Percentiles rank a stretch among this genome's conserved stretches.
phyloP scores from a whole-genome alignment of 1,284 basidiomycete species.

The Apiotrichum laibachii region DNA sequence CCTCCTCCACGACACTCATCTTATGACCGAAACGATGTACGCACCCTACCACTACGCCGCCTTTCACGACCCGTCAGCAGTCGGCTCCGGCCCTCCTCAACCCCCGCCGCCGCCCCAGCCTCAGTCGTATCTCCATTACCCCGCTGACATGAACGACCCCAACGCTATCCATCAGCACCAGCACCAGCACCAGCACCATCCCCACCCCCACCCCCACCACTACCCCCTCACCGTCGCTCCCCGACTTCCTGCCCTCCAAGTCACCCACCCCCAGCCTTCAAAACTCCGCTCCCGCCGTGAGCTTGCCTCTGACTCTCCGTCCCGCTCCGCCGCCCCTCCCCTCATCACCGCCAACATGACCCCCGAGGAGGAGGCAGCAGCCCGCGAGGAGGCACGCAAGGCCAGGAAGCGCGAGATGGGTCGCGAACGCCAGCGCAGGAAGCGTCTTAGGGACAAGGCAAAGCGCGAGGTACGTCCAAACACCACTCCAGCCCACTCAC shows the following conservation, averaged over 20 bases:
- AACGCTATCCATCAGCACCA: conserved; percentile 3
- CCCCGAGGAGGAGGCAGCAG: conserved; percentile 1
- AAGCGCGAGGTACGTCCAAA: conserved; percentile 17
- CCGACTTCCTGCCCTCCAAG: conserved; percentile 18
- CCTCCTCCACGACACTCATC: neutral
- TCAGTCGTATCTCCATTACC: neutral
- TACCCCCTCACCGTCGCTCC: neutral
- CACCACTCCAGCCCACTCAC: neutral
- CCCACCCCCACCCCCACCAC: conserved; percentile 1
- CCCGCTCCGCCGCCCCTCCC: conserved; percentile 6
- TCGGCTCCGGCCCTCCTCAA: neutral
- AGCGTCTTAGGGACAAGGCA: conserved; percentile 24
- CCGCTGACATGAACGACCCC: conserved; percentile 10
- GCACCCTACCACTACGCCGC: conserved; percentile 5
- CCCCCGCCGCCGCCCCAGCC: neutral
- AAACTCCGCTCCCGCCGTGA: conserved; percentile 23
- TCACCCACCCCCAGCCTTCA: conserved; percentile 31
- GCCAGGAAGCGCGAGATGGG: conserved; percentile 25
- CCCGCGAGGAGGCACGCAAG: conserved; percentile 23
- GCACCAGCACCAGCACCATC: conserved; percentile 17
- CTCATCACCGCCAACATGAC: conserved; percentile 7
- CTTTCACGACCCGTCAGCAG: conserved; percentile 4
- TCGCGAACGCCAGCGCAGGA: conserved; percentile 24
- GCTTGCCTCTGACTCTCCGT: conserved; percentile 1
- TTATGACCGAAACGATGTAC: conserved; percentile 13